phyloP scores from a whole-genome alignment of 2,329 filamentous ascomycete genomes.

The Karstenula rhodostoma region DNA sequence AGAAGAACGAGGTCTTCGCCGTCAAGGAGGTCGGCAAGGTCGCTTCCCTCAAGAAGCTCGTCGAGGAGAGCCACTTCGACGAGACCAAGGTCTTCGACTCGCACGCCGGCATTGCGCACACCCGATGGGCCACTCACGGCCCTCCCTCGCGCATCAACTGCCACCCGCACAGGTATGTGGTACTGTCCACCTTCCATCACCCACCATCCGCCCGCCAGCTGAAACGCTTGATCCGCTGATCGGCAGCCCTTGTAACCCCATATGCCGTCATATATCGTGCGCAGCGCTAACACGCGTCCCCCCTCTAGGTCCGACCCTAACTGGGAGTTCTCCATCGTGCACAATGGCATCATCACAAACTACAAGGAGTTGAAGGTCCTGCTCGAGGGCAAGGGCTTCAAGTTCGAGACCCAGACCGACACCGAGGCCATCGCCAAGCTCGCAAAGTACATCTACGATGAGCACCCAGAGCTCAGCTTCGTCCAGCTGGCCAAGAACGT shows the following conservation, averaged over 20 bases:
- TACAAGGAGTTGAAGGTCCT: conserved; percentile 99
- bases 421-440: conserved; percentile 99
- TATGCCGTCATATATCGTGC: conserved; percentile 14
- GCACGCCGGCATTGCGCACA: conserved; percentile 98
- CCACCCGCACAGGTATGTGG: conserved; percentile 87
- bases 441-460: conserved; percentile 96
- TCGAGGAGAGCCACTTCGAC: conserved; percentile 83
- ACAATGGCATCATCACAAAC: conserved; percentile 99
- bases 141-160: conserved; percentile 93
- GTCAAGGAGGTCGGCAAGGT: conserved; percentile 99
- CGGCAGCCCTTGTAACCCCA: conserved; percentile 18
- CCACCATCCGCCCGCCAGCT: conserved; percentile 18
- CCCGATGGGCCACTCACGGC: conserved; percentile 97
- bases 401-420: conserved; percentile 98
- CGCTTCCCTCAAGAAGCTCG: conserved; percentile 91
- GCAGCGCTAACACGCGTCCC: conserved; percentile 28
- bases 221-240: conserved; percentile 20
- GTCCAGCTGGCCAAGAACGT: conserved; percentile 96
- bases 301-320: conserved; percentile 79
- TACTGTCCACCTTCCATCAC: conserved; percentile 54
- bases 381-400: conserved; percentile 92
- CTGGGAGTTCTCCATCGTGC: conserved; percentile 97
- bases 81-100: conserved; percentile 94
- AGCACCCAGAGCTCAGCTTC: conserved; percentile 93
- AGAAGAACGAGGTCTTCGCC: conserved; percentile 96